A percentile compares a stretch with the other conserved stretches of the same genome.
Evolutionary conservation across 495 filamentous ascomycete genomes (phyloP).

Genomic region (Neurospora cerealis): DNA sequence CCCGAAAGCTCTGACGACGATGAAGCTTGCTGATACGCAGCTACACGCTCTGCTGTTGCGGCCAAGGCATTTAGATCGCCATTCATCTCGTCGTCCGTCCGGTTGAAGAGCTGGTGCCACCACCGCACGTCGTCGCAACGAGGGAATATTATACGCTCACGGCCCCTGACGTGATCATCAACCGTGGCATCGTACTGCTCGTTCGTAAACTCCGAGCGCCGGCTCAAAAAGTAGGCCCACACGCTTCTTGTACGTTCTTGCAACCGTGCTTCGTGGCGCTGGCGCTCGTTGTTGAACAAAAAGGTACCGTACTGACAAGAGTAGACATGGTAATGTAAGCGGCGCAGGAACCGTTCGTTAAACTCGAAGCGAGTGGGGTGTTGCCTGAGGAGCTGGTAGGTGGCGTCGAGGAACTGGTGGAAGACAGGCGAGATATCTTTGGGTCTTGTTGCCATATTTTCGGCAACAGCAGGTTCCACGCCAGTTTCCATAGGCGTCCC

Average conservation of each 20-base stretch:
- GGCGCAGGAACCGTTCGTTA: conserved; percentile 87
- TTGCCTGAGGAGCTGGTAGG: conserved; percentile 82
- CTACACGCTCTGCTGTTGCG: conserved; percentile 22
- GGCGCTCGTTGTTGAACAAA: conserved; percentile 88
- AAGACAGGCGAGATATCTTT: conserved; percentile 95
- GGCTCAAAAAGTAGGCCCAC: conserved; percentile 88
- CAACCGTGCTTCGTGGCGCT: conserved; percentile 65
- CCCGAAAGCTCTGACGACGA: conserved; percentile 13
- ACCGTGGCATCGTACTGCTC: conserved; percentile 63
- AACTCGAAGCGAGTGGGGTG: conserved; percentile 91
- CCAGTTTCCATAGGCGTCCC: not conserved
- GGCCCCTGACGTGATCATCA: conserved; percentile 65
- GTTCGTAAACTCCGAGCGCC: conserved; percentile 71
- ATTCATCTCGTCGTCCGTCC: conserved; percentile 90
- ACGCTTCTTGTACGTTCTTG: conserved; percentile 73
- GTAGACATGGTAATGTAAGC: conserved; percentile 88
- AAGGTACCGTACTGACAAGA: conserved; percentile 97
- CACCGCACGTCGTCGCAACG: conserved; percentile 58
- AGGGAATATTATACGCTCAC: conserved; percentile 80
- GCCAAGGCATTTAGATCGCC: conserved; percentile 40
- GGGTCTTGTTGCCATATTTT: conserved; percentile 39
- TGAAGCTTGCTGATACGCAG: conserved; percentile 11
- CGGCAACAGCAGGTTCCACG: conserved; percentile 30
- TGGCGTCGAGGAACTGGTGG: conserved; percentile 95
- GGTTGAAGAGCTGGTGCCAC: conserved; percentile 86